These are phyloP conservation scores for Fusarium solani-melongenae DNA, from an alignment of 2,329 filamentous ascomycete genomes.

Conservation along the genomic window DNA sequence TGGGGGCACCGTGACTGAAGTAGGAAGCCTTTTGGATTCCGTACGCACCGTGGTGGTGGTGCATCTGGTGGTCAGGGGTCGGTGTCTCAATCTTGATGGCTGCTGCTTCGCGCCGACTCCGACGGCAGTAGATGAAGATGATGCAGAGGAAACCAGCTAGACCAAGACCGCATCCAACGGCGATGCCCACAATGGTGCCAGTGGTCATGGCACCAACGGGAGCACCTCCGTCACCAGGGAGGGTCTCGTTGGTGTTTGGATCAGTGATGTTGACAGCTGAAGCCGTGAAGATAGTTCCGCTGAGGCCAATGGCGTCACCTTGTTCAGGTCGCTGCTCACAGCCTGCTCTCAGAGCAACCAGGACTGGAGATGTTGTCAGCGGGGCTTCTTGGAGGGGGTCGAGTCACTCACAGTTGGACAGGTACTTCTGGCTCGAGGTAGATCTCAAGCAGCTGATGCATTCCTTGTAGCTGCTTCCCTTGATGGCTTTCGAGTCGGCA, in stretches of 20 bases:
- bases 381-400: background rate
- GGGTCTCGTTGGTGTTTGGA: constrained; percentile 40
- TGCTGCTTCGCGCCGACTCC: constrained; percentile 12
- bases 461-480: constrained; percentile 43
- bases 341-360: constrained; percentile 44
- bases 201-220: constrained; percentile 51
- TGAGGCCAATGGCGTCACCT: constrained; percentile 54
- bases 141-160: constrained; percentile 56
- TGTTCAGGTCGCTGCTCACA: constrained; percentile 57
- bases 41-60: background rate
- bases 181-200: constrained; percentile 65
- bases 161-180: constrained; percentile 56
- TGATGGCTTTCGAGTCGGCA: constrained; percentile 46
- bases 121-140: constrained; percentile 61
- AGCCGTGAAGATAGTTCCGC: constrained; percentile 55
- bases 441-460: constrained; percentile 59
- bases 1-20: background rate
- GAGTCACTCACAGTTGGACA: constrained; percentile 60
- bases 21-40: constrained; percentile 29
- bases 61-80: constrained; percentile 17
- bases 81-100: constrained; percentile 28
- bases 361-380: background rate
- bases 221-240: constrained; percentile 41
- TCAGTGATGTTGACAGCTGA: constrained; percentile 55
- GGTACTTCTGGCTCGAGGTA: constrained; percentile 53